Evolutionary conservation across 495 filamentous ascomycete genomes (phyloP).

Genomic region (Venustampulla echinocandica): DNA sequence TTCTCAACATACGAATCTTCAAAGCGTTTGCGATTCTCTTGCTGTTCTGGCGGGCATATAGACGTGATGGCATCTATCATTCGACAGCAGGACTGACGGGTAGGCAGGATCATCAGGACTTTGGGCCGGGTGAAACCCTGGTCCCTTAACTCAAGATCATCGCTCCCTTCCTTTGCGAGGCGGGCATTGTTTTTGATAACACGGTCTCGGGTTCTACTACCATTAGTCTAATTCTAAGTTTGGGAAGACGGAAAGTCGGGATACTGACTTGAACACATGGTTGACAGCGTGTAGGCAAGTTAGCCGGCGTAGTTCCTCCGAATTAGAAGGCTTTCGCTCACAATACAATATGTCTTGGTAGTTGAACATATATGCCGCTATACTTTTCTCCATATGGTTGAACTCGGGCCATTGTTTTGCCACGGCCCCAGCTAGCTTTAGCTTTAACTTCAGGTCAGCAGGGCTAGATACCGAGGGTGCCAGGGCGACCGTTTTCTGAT

Average conservation of each 20-base stretch:
- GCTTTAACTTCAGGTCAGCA: constrained; percentile 53
- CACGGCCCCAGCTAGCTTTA: constrained; percentile 34
- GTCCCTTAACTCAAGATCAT: constrained; percentile 73
- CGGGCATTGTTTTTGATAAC: constrained; percentile 87
- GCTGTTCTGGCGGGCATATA: constrained; percentile 73
- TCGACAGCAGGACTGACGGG: constrained; percentile 71
- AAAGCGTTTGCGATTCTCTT: constrained; percentile 92
- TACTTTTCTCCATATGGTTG: constrained; percentile 39
- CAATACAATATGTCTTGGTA: constrained; percentile 78
- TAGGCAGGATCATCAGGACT: constrained; percentile 81
- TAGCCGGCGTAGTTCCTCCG: constrained; percentile 57
- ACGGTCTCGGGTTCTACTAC: constrained; percentile 66
- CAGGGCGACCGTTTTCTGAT: constrained; percentile 8
- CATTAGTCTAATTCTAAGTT: constrained; percentile 7
- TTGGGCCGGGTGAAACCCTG: constrained; percentile 96
- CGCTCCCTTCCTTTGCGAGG: constrained; percentile 44
- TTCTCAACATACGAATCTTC: constrained; percentile 64
- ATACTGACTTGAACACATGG: constrained; percentile 69
- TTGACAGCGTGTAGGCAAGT: constrained; percentile 80
- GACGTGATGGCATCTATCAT: constrained; percentile 64
- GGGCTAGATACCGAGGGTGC: constrained; percentile 27
- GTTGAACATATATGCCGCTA: constrained; percentile 56
- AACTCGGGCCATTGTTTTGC: constrained; percentile 28
- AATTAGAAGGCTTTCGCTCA: constrained; percentile 55
- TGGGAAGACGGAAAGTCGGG: background rate